phyloP scores from a whole-genome alignment of 1,284 basidiomycete genomes.

The Tylopilus sp. region DNA sequence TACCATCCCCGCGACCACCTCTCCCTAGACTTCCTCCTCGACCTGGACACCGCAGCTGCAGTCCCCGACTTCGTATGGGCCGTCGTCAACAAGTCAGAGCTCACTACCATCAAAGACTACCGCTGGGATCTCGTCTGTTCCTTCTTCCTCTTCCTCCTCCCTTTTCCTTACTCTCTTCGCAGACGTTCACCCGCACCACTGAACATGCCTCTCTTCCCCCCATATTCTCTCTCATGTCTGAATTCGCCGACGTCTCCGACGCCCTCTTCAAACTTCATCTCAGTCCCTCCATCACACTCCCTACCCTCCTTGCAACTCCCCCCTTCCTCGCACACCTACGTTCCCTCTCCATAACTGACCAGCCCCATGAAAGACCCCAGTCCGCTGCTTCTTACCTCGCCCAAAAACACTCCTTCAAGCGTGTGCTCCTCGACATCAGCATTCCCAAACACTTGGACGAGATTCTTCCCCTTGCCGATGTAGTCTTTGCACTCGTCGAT shows the following conservation, averaged over 20 bases:
- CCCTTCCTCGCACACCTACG: constrained; percentile 72
- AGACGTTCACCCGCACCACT: constrained; percentile 78
- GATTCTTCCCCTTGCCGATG: constrained; percentile 57
- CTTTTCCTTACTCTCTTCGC: constrained; percentile 8
- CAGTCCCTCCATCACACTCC: constrained; percentile 47
- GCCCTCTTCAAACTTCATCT: constrained; percentile 62
- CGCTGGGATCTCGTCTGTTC: constrained; percentile 84
- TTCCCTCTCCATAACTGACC: constrained; percentile 78
- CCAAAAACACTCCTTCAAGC: constrained; percentile 50
- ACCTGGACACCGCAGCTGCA: constrained; percentile 45
- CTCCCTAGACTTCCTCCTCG: constrained; percentile 74
- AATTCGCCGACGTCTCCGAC: constrained; percentile 80
- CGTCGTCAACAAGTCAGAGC: constrained; percentile 74
- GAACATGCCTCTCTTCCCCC: constrained; percentile 62
- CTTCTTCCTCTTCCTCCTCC: constrained; percentile 12
- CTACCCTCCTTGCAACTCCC: constrained; percentile 59
- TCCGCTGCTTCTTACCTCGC: constrained; percentile 33
- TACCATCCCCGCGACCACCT: constrained; percentile 67
- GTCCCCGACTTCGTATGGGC: constrained; percentile 77
- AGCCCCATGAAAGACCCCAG: constrained; percentile 67
- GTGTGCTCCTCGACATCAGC: constrained; percentile 64
- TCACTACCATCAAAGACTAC: constrained; percentile 61
- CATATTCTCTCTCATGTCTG: constrained; percentile 70
- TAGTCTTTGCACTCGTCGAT: constrained; percentile 74
- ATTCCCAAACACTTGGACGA: constrained; percentile 46